A percentile compares a stretch with the other conserved stretches of the same genome.
These are phyloP conservation scores for Echium plantagineum DNA, from an alignment of 257 asterid genomes.

Conservation along the genomic window DNA sequence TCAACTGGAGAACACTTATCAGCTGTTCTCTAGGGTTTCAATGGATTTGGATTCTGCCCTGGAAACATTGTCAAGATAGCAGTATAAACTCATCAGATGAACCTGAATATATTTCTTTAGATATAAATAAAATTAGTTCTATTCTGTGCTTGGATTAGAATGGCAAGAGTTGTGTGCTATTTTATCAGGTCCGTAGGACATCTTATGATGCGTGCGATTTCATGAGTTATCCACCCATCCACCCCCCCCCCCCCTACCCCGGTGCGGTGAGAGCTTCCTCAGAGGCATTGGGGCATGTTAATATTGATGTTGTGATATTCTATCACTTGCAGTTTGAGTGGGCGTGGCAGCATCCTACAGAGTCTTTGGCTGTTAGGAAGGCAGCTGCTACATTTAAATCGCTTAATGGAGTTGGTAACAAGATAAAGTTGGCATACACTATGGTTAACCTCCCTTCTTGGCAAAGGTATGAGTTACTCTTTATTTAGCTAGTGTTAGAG, in stretches of 20 bases:
- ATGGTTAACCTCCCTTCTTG: constrained; percentile 86
- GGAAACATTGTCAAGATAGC: too few species aligned
- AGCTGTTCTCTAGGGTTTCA: neutral
- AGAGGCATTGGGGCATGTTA: too few species aligned
- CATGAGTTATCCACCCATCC: too few species aligned
- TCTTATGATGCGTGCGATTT: too few species aligned
- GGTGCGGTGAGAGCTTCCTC: too few species aligned
- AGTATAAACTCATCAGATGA: neutral
- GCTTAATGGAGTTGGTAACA: constrained; percentile 66
- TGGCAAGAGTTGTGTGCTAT: neutral
- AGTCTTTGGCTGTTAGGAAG: constrained; percentile 69
- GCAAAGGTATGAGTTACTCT: constrained; percentile 42
- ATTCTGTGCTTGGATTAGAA: neutral
- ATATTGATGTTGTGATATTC: too few species aligned
- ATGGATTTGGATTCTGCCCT: neutral
- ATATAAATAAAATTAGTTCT: neutral
- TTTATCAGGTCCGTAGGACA: too few species aligned
- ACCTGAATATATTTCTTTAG: neutral
- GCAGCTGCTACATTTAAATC: constrained; percentile 68
- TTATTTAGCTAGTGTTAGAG: neutral
- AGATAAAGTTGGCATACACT: constrained; percentile 71
- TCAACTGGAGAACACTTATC: neutral
- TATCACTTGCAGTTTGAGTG: constrained; percentile 68
- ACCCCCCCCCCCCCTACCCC: too few species aligned
- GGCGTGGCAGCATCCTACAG: constrained; percentile 98